A percentile compares a stretch with the other conserved stretches of the same genome.
These are phyloP conservation scores for Glebionis coronaria DNA, from an alignment of 129 eudicot genomes.

Conservation along the genomic window DNA sequence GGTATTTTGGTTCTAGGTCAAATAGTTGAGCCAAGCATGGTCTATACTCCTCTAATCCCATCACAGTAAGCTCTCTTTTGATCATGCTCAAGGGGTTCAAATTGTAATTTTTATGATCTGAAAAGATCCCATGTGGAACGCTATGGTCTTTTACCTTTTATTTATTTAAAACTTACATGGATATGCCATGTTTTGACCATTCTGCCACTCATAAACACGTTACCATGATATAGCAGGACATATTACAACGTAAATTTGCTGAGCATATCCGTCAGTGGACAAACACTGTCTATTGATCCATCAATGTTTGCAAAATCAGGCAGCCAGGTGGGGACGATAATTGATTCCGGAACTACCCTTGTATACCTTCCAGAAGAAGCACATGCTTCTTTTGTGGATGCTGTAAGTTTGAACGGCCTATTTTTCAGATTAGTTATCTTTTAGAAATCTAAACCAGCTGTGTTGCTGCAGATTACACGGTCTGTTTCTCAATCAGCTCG, in stretches of 20 bases:
- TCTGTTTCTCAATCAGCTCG: conserved; percentile 56
- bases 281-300: conserved; percentile 61
- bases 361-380: too few relatives aligned
- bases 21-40: conserved; percentile 86
- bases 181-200: conserved; percentile 6
- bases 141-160: conserved; percentile 12
- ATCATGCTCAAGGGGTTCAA: too few relatives aligned
- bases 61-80: conserved; percentile 62
- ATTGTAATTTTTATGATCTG: too few relatives aligned
- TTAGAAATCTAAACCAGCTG: background rate
- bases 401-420: conserved; percentile 49
- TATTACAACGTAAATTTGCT: conserved; percentile 80
- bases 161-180: background rate
- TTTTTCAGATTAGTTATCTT: conserved; percentile 3
- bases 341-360: conserved; percentile 99
- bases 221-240: conserved; percentile 48
- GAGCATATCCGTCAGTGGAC: too few relatives aligned
- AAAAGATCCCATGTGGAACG: conserved; percentile 22
- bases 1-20: too few relatives aligned
- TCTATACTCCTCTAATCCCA: conserved; percentile 84
- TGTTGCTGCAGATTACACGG: conserved; percentile 69
- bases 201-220: too few relatives aligned
- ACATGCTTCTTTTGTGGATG: conserved; percentile 61
- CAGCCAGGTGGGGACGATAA: conserved; percentile 85
- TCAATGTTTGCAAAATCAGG: conserved; percentile 65